Conservation (phyloP, 2,329 filamentous ascomycete genomes). For the Volutella citrinella region DNA sequence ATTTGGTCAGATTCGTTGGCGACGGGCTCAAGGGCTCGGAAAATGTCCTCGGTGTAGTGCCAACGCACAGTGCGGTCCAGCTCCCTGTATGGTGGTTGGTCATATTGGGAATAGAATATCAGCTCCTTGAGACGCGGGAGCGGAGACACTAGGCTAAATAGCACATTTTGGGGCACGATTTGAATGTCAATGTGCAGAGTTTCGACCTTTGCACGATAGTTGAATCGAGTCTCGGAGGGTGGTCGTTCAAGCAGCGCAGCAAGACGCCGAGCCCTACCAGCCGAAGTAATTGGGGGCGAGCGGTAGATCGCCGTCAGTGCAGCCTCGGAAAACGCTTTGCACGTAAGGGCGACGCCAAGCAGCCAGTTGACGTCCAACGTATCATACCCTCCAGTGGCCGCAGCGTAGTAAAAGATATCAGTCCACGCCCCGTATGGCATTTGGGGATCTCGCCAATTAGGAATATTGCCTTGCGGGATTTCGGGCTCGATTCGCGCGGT, state of each 20-base stretch:
- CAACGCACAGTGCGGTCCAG: slow-evolving; percentile 60
- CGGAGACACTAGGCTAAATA: slow-evolving; percentile 56
- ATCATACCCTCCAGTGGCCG: slow-evolving; percentile 42
- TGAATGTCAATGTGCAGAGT: slow-evolving; percentile 69
- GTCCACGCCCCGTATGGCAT: slow-evolving; percentile 68
- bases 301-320: slow-evolving; percentile 71
- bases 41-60: slow-evolving; percentile 65
- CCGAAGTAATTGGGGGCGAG: slow-evolving; percentile 58
- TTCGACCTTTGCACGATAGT: slow-evolving; percentile 71
- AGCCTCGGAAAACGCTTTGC: slow-evolving; percentile 66
- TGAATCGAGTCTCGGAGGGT: slow-evolving; percentile 46
- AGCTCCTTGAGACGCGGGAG: slow-evolving; percentile 67
- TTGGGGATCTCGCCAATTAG: slow-evolving; percentile 51
- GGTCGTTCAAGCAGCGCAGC: slow-evolving; percentile 53
- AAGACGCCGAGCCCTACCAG: slow-evolving; percentile 43
- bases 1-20: slow-evolving; percentile 34
- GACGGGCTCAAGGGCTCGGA: slow-evolving; percentile 58
- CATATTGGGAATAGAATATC: slow-evolving; percentile 68
- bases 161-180: slow-evolving; percentile 44
- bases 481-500: no score
- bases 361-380: slow-evolving; percentile 60
- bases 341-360: slow-evolving; percentile 58
- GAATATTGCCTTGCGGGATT: slow-evolving; percentile 36
- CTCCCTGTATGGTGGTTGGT: slow-evolving; percentile 63
- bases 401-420: slow-evolving; percentile 67